These are phyloP conservation scores for Talaromyces marneffei DNA, from an alignment of 2,329 filamentous ascomycete species.

Conservation along the genomic window DNA sequence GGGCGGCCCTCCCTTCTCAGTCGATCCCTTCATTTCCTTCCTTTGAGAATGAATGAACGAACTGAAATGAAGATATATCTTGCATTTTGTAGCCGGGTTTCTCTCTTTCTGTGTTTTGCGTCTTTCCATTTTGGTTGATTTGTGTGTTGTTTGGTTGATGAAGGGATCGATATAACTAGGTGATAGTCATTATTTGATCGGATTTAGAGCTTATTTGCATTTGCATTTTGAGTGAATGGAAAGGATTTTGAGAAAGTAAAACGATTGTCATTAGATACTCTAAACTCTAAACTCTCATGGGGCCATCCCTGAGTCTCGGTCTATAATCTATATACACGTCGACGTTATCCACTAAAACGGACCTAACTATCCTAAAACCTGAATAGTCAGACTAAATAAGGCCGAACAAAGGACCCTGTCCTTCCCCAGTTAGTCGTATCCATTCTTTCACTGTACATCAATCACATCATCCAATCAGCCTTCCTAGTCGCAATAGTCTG, in stretches of 20 bases:
- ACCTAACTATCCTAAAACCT: too few relatives aligned
- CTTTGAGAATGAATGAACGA: not conserved
- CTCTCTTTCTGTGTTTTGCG: not conserved
- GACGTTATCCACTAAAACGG: too few relatives aligned
- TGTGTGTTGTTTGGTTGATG: not conserved
- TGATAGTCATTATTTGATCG: not conserved
- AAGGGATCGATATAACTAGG: not conserved
- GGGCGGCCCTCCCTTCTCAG: not conserved
- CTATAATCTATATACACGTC: too few relatives aligned
- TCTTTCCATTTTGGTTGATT: not conserved
- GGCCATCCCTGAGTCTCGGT: too few relatives aligned
- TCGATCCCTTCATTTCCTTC: not conserved
- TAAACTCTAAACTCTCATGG: too few relatives aligned
- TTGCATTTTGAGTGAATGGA: not conserved
- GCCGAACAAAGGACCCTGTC: not conserved
- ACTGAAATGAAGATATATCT: not conserved
- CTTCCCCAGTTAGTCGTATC: not conserved
- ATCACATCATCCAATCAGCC: not conserved
- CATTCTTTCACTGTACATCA: not conserved
- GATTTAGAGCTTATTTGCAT: not conserved
- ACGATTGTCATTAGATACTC: too few relatives aligned
- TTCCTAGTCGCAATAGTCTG: not conserved
- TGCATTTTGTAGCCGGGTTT: constrained; percentile 1
- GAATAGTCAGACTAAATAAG: not conserved
- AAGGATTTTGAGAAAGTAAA: not conserved